Evolutionary conservation across 2,329 filamentous ascomycete species (phyloP), one percentile per base, ranked within the genome.

Genomic region (Fusarium sp.): DNA sequence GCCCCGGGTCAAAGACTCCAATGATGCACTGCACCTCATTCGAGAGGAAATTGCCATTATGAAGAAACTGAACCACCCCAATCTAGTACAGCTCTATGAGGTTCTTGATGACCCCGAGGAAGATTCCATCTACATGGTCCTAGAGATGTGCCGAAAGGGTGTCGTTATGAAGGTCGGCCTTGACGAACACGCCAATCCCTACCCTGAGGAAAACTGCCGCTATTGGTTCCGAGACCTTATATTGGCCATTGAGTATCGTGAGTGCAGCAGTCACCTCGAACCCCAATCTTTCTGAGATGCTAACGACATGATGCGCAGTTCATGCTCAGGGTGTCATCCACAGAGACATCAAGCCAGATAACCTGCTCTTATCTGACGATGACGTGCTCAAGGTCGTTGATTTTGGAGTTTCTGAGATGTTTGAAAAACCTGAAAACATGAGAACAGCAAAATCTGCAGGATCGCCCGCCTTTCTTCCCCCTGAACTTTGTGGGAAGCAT

Each of bases 321-420:
- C 96, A 99, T 83, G 92, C 93, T 1, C 96, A 98, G 83, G 95
- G 96, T 13, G 94, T 98, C 75, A 93, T 98, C 22, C 96, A 99
- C 82, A 91, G 96, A 60, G 96, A 99, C 79, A 98, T 99, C 85
- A 99, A 99, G 83, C 96, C 96, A 0, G 96, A 98, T 82, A 99
- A 99, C 77, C 92, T 97, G 60, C 88, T 99, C 13, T 86, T 99
- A 44, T 98, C 95, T 1, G 89, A 92, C 41, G 95, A 98, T 62
- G 93, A 98, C 78, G 91, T 98, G n/a, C 89, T 99, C 59, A 99
- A 98, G 82, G 93, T 99, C 74, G 95, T 97, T 59, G 96, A 98
- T 82, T 99, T 99, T 86, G 96, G 96, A n/a, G 96, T 98, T 13
- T 98, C 96, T 2, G 96, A 99, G 80, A 98, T 99, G 91, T 99